Evolutionary conservation across 2,329 filamentous ascomycete genomes (phyloP).

Genomic region (Phaeosphaeria sp.): DNA sequence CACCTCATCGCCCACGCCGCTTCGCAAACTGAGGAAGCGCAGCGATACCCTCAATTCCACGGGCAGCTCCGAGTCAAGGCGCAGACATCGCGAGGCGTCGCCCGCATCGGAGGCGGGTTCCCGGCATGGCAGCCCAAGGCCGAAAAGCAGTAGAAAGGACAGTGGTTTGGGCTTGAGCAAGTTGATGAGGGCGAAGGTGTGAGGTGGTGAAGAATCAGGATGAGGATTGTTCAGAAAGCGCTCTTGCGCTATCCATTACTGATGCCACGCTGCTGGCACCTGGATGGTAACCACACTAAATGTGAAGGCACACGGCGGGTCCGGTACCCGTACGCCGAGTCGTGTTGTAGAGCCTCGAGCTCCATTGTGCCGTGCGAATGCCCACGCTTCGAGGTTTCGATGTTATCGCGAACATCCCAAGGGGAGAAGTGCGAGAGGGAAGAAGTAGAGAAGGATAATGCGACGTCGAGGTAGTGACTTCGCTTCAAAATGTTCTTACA

Average conservation of each 20-base stretch:
- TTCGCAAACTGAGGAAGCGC: conserved; percentile 24
- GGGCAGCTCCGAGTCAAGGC: conserved; percentile 17
- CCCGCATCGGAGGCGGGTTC: conserved; percentile 10
- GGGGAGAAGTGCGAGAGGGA: background rate
- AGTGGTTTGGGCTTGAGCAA: conserved; percentile 11
- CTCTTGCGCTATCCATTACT: background rate
- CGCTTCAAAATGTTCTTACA: background rate
- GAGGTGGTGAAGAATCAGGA: background rate
- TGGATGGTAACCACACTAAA: background rate
- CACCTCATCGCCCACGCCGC: conserved; percentile 5
- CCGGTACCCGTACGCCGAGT: background rate
- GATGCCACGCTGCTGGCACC: background rate
- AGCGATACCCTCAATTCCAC: conserved; percentile 30
- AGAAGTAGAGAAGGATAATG: background rate
- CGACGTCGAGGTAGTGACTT: background rate
- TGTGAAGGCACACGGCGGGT: conserved; percentile 1
- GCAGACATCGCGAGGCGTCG: conserved; percentile 14
- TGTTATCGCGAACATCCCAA: background rate
- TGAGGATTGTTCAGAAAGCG: background rate
- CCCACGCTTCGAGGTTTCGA: background rate
- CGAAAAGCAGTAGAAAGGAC: conserved; percentile 12
- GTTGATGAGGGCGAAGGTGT: conserved; percentile 19
- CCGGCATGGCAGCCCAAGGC: conserved; percentile 19
- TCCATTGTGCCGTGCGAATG: background rate
- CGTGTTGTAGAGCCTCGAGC: background rate